Evolutionary conservation across 2,329 filamentous ascomycete species (phyloP), one percentile per base, ranked within the genome.

Genomic region (Botrytis byssoidea): DNA sequence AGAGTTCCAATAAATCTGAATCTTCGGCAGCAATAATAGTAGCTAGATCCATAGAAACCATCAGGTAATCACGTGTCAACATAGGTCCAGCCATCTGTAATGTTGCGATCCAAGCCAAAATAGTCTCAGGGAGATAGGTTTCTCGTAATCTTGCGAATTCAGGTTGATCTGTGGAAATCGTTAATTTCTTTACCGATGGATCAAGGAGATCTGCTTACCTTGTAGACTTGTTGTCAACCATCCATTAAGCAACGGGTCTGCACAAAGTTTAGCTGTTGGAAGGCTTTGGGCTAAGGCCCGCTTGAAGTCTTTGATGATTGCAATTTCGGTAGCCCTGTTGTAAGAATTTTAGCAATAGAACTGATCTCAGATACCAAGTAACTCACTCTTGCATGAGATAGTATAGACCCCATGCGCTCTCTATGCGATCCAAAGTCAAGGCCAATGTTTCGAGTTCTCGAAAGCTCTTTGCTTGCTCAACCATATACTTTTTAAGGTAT

Each of bases 31-130:
- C 93, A 69, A 97, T 88, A 3, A 90, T 81, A 1, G 91, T 90
- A 1, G 94, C 91, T 25, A 99, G 85, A 74, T 97, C 93, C 92
- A 99, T 95, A 79, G 91, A 93, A 80, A 95, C 91, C 40, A 96
- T 87, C 29, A 97, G 86, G 77, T 92, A 88, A 74, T 95, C 93
- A 61, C 94, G 90, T 64, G 90, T 91, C 61, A 97, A 85, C 67
- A 89, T 87, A 65, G 90, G 90, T 5, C 93, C 94, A 0, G 92
- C 92, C 79, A 92, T 92, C 81, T 97, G 92, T 68, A 98, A 85
- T 1, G 92, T 91, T 78, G 89, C 91, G 80, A 96, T 89, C 81
- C 96, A 98, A 4, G 92, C 93, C 68, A 99, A 87, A 60, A 97
- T 86, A 29, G 93, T 88, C 81, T 98, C 94, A 2, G 96, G 95